Evolutionary conservation across 495 filamentous ascomycete species (phyloP), one percentile per base, ranked within the genome.

Genomic region (Penicillium robsamsonii): DNA sequence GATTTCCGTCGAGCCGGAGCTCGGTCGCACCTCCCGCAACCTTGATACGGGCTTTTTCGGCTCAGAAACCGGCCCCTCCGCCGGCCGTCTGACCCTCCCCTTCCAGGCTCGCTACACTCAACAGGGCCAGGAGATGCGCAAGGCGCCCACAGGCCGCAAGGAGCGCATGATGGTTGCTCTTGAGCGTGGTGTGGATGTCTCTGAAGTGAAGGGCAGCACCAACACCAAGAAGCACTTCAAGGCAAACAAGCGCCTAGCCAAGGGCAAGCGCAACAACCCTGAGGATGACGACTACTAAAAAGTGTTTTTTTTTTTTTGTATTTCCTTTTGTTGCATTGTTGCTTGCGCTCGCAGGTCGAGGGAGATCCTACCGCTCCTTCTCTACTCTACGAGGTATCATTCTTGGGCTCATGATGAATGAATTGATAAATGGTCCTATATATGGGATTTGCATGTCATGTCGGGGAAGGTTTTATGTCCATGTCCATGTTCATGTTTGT

Each of bases 161-260:
- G 79, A 91, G 64, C 86, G 86, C 65, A 78, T 87, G 46, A 85
- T 97, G 86, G 73, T 90, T 56, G 93, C 95, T 20, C 53, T 96
- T 38, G 92, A 97, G 73, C 88, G 87, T 56, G 87, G 88, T 42
- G 66, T 97, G 12, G 90, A 95, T 67, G 88, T 90, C 2, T 87
- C 86, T 31, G 95, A 97, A 49, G 77, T 96, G 59, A 83, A 80
- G 66, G 52, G 81, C 63, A 79, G 77, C 7, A 30, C 5, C 29
- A 84, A 64, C 53, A 68, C 88, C 25, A 99, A 99, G 84, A 97
- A 97, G 76, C 95, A 97, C 71, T 96, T 91, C 73, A 97, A 97
- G 77, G 87, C 80, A 8, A 85, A 87, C 52, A 84, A 96, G 78
- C 84, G 80, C 24, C 81, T 82, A 68, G 73, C 75, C 11, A 86